Conservation (phyloP, 441 rosid species). For the Viola pubescens region DNA sequence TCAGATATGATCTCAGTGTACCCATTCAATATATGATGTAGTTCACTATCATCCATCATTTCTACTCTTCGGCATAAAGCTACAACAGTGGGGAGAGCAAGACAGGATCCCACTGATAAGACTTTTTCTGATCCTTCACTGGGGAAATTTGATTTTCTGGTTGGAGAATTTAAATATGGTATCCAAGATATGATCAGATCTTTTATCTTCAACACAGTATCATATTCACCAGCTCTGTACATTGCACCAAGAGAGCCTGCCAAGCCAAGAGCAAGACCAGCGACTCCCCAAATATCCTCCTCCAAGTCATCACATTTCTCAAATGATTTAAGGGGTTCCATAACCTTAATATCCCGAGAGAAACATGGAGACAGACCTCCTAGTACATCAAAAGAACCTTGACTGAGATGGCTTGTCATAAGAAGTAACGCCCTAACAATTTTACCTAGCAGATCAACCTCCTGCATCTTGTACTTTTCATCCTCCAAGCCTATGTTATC, state of each 20-base stretch:
- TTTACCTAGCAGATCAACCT: slow-evolving; percentile 54
- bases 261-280: slow-evolving; percentile 86
- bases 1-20: slow-evolving; percentile 62
- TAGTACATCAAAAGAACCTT: slow-evolving; percentile 41
- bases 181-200: slow-evolving; percentile 71
- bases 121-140: slow-evolving; percentile 34
- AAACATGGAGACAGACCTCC: slow-evolving; percentile 41
- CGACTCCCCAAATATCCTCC: slow-evolving; percentile 89
- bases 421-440: slow-evolving; percentile 46
- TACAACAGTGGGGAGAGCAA: slow-evolving; percentile 64
- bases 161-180: slow-evolving; percentile 41
- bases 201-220: slow-evolving; percentile 56
- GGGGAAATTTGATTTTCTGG: slow-evolving; percentile 26
- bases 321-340: slow-evolving; percentile 23
- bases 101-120: slow-evolving; percentile 76
- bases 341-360: slow-evolving; percentile 30
- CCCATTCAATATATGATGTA: slow-evolving; percentile 46
- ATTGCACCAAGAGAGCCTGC: slow-evolving; percentile 67
- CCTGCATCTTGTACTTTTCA: slow-evolving; percentile 48
- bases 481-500: slow-evolving; percentile 35
- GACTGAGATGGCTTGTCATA: slow-evolving; percentile 38
- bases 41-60: slow-evolving; percentile 55
- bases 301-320: slow-evolving; percentile 51
- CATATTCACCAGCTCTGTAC: slow-evolving; percentile 70
- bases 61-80: slow-evolving; percentile 80